Evolutionary conservation across 1,284 basidiomycete species (phyloP), one percentile per base, ranked within the genome.

Genomic region (Singerocomus inundabilis): DNA sequence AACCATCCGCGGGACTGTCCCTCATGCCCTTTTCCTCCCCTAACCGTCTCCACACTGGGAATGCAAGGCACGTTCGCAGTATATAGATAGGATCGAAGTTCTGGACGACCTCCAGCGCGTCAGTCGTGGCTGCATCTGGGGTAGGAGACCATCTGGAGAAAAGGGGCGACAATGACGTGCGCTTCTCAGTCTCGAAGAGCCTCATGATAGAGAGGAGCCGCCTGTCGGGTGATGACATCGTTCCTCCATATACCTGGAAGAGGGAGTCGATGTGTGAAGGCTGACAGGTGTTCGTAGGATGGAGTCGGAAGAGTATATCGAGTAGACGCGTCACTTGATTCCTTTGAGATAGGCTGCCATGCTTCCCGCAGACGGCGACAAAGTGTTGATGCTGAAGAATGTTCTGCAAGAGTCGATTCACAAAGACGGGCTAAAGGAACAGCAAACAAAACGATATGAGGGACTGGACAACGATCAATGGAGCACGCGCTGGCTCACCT

Each of bases 261-360:
- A 96, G 73, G 1, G 91, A 88, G 46, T 88, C 82, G 43, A 95
- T 70, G 57, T 93, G 89, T 9, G 82, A 85, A 8, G 85, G 77
- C 62, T 94, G 92, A 60, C 90, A 92, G 1, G 92, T 86, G 57
- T 91, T 91, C 16, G 76, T 71, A 0, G 91, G 87, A 60, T 92
- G 84, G 12, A 85, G 75, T 48, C 79, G 67, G 72, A 94, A 95
- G 4, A 95, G 73, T 1, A 70, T 68, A 47, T 82, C 75, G 2
- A 93, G 68, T 1, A 91, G 68, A 32, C 71, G 61, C 26, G 85
- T 69, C 32, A 89, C 67, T 2, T 71, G 67, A 24, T 78, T 71
- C 29, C 80, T 72, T 28, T 69, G 60, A 4, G 62, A 48, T 12
- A 65, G 48, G 10, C 51, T 41, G 1, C 55, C 53, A 10, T 60